Base-by-base conservation (phyloP, 1,284 basidiomycete genomes). In the Phellinidium pouzarii region DNA sequence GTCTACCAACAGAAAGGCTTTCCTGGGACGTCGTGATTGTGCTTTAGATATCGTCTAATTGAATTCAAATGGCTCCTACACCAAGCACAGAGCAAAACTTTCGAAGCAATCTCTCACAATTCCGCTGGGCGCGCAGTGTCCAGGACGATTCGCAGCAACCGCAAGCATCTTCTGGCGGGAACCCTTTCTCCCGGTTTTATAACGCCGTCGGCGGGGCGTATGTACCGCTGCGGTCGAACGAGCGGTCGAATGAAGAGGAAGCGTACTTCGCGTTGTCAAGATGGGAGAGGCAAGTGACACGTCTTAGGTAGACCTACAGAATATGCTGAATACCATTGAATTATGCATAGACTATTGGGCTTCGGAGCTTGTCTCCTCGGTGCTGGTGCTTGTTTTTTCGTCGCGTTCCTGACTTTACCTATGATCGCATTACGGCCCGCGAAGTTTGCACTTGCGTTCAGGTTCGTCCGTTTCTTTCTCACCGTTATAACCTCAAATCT, bases 341-440 rank as follows among this genome's bases (percentile, higher is more conserved):
- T 5, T 45, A 8, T 12, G 17, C 19, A 36, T 29, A 93, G 91
- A 61, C 76, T 99, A 60, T 72, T 98, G 6, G 95, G 93, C n/a
- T 99, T 99, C 67, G 80, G 91, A 49, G 88, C 82, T 23, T 98
- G 94, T 65, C 72, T 95, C 44, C 71, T 90, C 17, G 95, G 95
- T 8, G 94, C 94, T 4, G 84, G 83, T 37, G 88, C 94, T 1
- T 99, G 95, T 72, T 99, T 99, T 76, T 84, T 92, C 58, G 87
- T 99, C 49, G 84, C 93, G 12, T 99, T 99, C 73, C 66, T 98
- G 56, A 94, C 91, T 12, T 73, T 96, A 20, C 93, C 94, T 3
- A 68, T 94, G 50, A 75, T 97, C 34, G 85, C 84, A 5, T 59
- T 94, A 49, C 88, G 88, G 53, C 91, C 92, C 9, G 74, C 87